Conservation (phyloP, 371 early-diverging fungal species). For the Gilbertella persicaria region DNA sequence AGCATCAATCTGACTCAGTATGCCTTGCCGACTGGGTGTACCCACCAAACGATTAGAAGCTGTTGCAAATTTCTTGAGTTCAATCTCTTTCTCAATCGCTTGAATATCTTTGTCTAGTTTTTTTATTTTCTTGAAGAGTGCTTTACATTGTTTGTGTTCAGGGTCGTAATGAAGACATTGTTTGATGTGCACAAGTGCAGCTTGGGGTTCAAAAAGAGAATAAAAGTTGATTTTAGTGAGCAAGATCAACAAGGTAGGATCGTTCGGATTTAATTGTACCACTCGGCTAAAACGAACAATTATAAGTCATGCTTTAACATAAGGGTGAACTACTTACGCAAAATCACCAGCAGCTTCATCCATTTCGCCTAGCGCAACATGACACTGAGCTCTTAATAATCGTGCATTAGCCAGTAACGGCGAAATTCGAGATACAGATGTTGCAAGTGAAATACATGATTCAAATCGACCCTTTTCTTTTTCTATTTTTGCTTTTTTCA, state of each 20-base stretch:
- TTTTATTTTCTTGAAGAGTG: too few species aligned
- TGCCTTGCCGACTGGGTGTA: slow-evolving; percentile 37
- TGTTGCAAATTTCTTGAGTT: slow-evolving; percentile 35
- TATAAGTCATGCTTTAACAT: neutral
- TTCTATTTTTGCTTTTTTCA: slow-evolving; percentile 6
- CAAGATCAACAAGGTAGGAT: slow-evolving; percentile 58
- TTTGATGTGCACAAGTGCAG: slow-evolving; percentile 72
- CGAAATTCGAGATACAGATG: slow-evolving; percentile 7
- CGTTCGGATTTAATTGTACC: slow-evolving; percentile 68
- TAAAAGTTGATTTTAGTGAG: slow-evolving; percentile 79
- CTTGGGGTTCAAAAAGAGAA: slow-evolving; percentile 67
- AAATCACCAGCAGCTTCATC: slow-evolving; percentile 69
- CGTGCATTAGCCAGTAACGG: slow-evolving; percentile 4
- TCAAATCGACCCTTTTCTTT: slow-evolving; percentile 6
- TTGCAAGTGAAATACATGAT: slow-evolving; percentile 8
- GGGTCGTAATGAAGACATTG: slow-evolving; percentile 90
- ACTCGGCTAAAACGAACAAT: slow-evolving; percentile 54
- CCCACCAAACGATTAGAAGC: slow-evolving; percentile 66
- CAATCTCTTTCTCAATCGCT: slow-evolving; percentile 44
- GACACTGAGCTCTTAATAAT: slow-evolving; percentile 59
- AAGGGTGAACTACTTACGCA: slow-evolving; percentile 8
- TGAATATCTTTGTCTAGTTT: slow-evolving; percentile 74
- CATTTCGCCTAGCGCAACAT: slow-evolving; percentile 68
- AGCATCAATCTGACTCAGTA: slow-evolving; percentile 51
- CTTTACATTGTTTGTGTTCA: slow-evolving; percentile 86